phyloP scores from a whole-genome alignment of 208 protist species.

The Lotmaria passim region DNA sequence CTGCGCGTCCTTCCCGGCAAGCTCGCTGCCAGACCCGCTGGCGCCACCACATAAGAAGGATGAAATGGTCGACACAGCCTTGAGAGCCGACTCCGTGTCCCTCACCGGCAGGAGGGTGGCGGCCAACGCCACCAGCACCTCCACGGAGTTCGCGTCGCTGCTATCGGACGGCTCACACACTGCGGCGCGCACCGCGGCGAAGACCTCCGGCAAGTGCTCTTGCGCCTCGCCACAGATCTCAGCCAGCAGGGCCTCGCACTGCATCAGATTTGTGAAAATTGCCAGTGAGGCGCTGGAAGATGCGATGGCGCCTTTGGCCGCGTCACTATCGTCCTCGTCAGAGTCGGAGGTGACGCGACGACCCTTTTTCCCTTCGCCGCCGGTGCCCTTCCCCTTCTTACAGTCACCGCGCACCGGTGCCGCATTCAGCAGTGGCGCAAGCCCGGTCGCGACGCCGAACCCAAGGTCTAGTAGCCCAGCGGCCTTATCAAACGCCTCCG shows the following conservation, averaged over 20 bases:
- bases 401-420: background rate
- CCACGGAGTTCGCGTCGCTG: constrained; percentile 4
- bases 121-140: constrained; percentile 29
- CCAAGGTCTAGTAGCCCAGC: constrained; percentile 14
- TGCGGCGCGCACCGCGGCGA: constrained; percentile 13
- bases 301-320: background rate
- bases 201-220: constrained; percentile 26
- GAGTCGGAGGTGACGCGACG: constrained; percentile 16
- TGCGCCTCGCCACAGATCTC: constrained; percentile 27
- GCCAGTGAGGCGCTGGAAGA: background rate
- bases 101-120: constrained; percentile 26
- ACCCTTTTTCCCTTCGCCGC: background rate
- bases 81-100: constrained; percentile 14
- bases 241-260: constrained; percentile 12
- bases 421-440: constrained; percentile 10
- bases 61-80: constrained; percentile 8
- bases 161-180: constrained; percentile 20
- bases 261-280: constrained; percentile 14
- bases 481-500: constrained; percentile 11
- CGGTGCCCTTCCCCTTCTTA: background rate
- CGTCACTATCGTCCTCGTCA: constrained; percentile 11
- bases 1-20: constrained; percentile 32
- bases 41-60: constrained; percentile 35
- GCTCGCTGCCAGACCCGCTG: background rate
- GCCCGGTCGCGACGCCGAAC: background rate